Conservation (phyloP, 352 stramenopile genomes). For the Phytophthora cryptogea region DNA sequence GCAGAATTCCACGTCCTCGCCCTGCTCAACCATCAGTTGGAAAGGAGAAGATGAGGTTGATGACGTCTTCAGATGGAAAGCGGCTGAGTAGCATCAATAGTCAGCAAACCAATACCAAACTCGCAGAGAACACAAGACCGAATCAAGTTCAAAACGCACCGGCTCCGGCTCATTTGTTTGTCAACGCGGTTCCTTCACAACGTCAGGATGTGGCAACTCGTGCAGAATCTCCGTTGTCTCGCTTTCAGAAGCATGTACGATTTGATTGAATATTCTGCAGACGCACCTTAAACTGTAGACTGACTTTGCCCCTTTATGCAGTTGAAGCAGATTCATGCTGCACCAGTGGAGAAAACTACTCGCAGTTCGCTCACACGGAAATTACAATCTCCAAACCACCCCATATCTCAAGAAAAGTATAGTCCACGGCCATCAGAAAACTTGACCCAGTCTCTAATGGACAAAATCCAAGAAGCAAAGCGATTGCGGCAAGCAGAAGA, state of each 20-base stretch:
- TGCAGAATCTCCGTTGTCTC: constrained; percentile 46
- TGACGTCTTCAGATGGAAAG: neutral
- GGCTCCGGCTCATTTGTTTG: neutral
- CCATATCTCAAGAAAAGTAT: neutral
- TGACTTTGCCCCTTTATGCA: constrained; percentile 16
- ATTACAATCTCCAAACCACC: neutral
- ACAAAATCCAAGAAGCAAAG: constrained; percentile 52
- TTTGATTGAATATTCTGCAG: neutral
- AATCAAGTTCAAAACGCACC: neutral
- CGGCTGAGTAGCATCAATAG: neutral
- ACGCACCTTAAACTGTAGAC: neutral
- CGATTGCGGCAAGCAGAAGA: constrained; percentile 11
- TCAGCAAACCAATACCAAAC: neutral
- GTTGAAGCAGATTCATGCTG: constrained; percentile 11
- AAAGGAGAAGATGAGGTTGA: neutral
- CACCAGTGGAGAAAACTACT: neutral
- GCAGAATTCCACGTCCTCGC: constrained; percentile 11
- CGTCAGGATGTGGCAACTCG: neutral
- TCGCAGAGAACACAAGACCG: neutral
- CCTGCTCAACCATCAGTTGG: neutral
- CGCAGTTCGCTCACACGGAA: neutral
- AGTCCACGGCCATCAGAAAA: neutral
- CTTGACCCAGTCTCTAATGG: constrained; percentile 34
- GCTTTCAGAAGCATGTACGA: constrained; percentile 49
- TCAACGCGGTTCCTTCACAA: neutral